Percentiles rank a stretch among this genome's conserved stretches.
Conservation (phyloP, 306 rosid genomes). For the Elaeagnus macrophylla region DNA sequence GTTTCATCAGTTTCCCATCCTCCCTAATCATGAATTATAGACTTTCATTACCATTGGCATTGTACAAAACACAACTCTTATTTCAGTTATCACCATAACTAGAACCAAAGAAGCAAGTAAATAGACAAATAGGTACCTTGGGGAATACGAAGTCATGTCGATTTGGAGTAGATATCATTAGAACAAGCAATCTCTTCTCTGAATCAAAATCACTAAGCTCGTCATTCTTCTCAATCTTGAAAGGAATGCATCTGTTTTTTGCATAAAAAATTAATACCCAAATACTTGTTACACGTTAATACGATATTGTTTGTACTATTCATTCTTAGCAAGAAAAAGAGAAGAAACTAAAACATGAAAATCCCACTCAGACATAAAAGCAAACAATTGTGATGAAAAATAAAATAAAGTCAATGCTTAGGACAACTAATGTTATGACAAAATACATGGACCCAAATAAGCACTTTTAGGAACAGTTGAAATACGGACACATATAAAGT, state of each 20-base stretch:
- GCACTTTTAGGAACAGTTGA: background rate
- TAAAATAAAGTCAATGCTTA: too few relatives aligned
- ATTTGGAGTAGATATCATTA: constrained; percentile 82
- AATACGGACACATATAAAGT: constrained; percentile 7
- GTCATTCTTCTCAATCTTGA: constrained; percentile 40
- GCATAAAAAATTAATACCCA: background rate
- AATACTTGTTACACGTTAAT: background rate
- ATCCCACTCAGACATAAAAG: too few relatives aligned
- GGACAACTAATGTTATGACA: too few relatives aligned
- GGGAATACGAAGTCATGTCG: constrained; percentile 80
- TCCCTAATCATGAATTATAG: constrained; percentile 37
- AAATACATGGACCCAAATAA: too few relatives aligned
- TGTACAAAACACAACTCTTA: too few relatives aligned
- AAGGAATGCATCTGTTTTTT: constrained; percentile 68
- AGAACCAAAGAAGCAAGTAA: background rate
- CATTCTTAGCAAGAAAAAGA: background rate
- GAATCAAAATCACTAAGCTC: constrained; percentile 20
- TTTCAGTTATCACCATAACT: too few relatives aligned
- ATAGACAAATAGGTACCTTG: constrained; percentile 36
- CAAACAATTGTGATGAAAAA: too few relatives aligned
- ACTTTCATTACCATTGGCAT: background rate
- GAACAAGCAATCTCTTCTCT: constrained; percentile 52
- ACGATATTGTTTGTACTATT: constrained; percentile 10
- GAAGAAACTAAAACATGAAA: too few relatives aligned
- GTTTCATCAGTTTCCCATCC: constrained; percentile 97